Evolutionary conservation across 352 stramenopile species (phyloP).

Genomic region (Pythium pyrilobum): DNA sequence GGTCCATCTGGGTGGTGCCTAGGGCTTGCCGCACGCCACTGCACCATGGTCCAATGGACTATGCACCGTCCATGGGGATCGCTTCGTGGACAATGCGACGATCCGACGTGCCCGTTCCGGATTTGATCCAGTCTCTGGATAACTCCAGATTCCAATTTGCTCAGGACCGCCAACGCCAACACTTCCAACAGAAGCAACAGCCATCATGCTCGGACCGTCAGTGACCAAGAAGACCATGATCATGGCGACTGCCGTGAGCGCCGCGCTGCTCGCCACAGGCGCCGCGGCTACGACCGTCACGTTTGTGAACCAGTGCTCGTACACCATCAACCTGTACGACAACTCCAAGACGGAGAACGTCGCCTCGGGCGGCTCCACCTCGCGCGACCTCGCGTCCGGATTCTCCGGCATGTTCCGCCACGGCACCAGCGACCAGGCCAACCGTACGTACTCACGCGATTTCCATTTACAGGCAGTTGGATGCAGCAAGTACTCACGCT

Average conservation of each 20-base stretch:
- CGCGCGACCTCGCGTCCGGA: slow-evolving; percentile 23
- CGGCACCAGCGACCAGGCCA: slow-evolving; percentile 26
- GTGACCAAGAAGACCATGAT: slow-evolving; percentile 25
- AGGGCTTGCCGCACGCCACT: not conserved
- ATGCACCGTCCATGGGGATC: no score
- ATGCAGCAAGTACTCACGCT: no score
- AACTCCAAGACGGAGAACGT: slow-evolving; percentile 40
- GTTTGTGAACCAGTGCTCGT: slow-evolving; percentile 48
- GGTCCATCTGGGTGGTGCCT: slow-evolving; percentile 1
- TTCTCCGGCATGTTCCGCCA: slow-evolving; percentile 47
- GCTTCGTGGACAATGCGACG: not conserved
- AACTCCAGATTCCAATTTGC: slow-evolving; percentile 9
- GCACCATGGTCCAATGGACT: not conserved
- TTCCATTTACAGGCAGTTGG: no score
- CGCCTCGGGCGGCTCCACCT: slow-evolving; percentile 27
- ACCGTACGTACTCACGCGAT: slow-evolving; percentile 18
- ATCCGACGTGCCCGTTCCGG: slow-evolving; percentile 4
- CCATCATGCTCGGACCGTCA: slow-evolving; percentile 3
- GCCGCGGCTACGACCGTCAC: slow-evolving; percentile 30
- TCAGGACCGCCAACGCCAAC: not conserved
- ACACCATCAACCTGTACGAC: slow-evolving; percentile 51
- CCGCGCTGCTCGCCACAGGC: slow-evolving; percentile 24
- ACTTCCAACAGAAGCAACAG: no score
- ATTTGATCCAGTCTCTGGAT: not conserved
- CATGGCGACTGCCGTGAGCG: slow-evolving; percentile 27